phyloP scores from a whole-genome alignment of 257 asterid genomes.

The Nicotiana otophora region DNA sequence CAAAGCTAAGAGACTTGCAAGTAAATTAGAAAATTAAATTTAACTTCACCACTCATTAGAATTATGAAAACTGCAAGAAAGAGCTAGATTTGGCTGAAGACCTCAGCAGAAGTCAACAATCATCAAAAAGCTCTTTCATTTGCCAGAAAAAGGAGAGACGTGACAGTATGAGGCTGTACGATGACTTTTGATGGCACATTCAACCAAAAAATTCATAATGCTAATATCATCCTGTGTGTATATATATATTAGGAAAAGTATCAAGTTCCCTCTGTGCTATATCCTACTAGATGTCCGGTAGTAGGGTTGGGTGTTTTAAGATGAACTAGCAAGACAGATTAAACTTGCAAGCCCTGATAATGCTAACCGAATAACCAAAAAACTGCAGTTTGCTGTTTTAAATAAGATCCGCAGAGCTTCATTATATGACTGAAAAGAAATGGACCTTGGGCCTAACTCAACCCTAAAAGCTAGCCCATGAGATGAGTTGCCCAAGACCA shows the following conservation, averaged over 20 bases:
- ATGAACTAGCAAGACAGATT: background rate
- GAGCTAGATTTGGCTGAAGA: background rate
- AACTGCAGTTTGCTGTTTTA: background rate
- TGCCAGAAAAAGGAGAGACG: background rate
- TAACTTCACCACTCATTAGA: background rate
- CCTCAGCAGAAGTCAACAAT: background rate
- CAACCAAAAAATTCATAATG: background rate
- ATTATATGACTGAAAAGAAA: background rate
- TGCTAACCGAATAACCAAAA: background rate
- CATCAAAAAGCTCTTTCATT: background rate
- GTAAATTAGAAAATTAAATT: background rate
- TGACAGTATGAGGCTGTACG: background rate
- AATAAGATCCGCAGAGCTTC: background rate
- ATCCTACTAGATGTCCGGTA: background rate
- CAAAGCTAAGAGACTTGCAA: constrained; percentile 1
- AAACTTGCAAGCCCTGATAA: background rate
- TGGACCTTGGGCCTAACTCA: no score
- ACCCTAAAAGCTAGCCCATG: no score
- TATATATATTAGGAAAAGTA: no score
- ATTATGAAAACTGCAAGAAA: background rate
- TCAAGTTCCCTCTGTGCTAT: background rate
- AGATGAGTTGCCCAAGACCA: no score
- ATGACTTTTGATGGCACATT: background rate
- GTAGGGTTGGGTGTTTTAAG: background rate
- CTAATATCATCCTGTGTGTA: background rate